Evolutionary conservation across 257 asterid species (phyloP), one percentile per base, ranked within the genome.

Genomic region (Lantana camara): DNA sequence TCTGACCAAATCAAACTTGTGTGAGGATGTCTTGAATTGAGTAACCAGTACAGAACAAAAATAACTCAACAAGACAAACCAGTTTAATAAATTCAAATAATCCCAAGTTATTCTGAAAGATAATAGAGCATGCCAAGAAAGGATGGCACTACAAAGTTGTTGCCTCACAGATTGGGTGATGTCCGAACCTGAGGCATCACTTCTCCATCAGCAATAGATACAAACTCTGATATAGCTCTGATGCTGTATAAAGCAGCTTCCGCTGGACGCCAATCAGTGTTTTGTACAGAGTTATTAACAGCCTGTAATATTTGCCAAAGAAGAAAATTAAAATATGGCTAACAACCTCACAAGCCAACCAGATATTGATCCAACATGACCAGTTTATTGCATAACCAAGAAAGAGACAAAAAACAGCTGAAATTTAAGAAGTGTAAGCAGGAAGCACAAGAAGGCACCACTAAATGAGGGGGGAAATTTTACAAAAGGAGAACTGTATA

Each of bases 181-280:
- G 67, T 77, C 61, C 66, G 27, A 59, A 93, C 99, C 99, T 93
- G 99, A 24, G 99, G 99, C 96, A 93, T 81, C 46, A 87, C 73
- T 60, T 90, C 95, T 80, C 87, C 85, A 72, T 93, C 99, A 53
- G 71, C 71, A 67, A 54, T 71, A 47, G 99, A 73, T 67, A 93
- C 96, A 75, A 56, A 84, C 78, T 90, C 96, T 51, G 99, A 90
- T 84, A 94, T 84, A 51, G 95, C 99, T 63, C 95, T 80, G 48
- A 94, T 86, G 81, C 97, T 82, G 69, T 88, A 90, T 71, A 94
- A 68, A 73, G 97, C 90, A 80, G 97, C 97, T 87, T 94, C 99
- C 40, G 89, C 90, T 37, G 96, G 94, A 75, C 89, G 88, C 97
- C 99, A 93, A 76, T 90, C 92, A 41, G 70, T 60, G 32, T 40